These are phyloP conservation scores for Elsinoe ampelina DNA, from an alignment of 2,329 filamentous ascomycete species.

Conservation along the genomic window DNA sequence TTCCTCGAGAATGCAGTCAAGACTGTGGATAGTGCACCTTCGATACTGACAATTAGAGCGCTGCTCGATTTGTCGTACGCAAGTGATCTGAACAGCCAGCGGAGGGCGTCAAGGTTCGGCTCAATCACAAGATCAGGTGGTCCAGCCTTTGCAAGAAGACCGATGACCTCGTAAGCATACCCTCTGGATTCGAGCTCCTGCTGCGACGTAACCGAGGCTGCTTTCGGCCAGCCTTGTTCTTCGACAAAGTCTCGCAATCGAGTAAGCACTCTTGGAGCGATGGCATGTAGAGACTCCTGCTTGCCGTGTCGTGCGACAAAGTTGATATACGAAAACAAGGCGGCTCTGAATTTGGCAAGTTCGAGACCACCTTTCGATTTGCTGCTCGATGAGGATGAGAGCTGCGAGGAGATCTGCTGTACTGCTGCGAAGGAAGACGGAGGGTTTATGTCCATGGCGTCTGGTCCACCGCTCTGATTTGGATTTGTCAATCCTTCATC, in stretches of 20 bases:
- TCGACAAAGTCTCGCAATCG: constrained; percentile 65
- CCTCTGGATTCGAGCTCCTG: constrained; percentile 59
- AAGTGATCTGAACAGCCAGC: constrained; percentile 77
- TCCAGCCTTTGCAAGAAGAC: constrained; percentile 61
- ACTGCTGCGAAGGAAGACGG: neutral
- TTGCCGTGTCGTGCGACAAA: constrained; percentile 74
- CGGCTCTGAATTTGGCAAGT: constrained; percentile 66
- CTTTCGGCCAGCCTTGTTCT: constrained; percentile 71
- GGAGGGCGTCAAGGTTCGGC: constrained; percentile 46
- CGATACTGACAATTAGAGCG: constrained; percentile 73
- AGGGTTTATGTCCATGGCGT: constrained; percentile 6
- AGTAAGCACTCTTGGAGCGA: constrained; percentile 59
- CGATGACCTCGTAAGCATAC: constrained; percentile 84
- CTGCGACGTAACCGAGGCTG: constrained; percentile 33
- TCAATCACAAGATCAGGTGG: constrained; percentile 48
- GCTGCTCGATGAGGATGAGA: constrained; percentile 19
- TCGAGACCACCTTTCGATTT: constrained; percentile 55
- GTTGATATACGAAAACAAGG: constrained; percentile 76
- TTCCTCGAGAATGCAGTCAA: constrained; percentile 47
- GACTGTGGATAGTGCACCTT: constrained; percentile 75
- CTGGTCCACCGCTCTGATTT: neutral
- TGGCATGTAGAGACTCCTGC: constrained; percentile 48
- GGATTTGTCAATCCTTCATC: constrained; percentile 49
- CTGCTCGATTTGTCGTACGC: constrained; percentile 67
- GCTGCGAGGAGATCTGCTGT: constrained; percentile 6